Percentiles rank a stretch among this genome's conserved stretches.
Conservation (phyloP, 169 alveolate species). For the Eimeria zaria region DNA sequence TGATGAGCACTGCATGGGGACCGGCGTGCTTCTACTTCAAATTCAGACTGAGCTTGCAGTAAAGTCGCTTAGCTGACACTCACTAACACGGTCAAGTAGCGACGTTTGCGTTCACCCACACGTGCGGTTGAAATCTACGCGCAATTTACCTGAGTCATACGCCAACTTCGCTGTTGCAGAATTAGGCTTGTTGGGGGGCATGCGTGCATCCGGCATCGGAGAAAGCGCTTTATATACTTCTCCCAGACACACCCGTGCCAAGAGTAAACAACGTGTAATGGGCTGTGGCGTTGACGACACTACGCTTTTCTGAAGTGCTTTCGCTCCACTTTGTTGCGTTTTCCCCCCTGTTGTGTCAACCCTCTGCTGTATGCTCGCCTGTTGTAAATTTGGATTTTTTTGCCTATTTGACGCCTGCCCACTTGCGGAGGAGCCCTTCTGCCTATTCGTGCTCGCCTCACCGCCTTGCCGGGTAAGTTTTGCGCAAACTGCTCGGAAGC, state of each 20-base stretch:
- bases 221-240: constrained; percentile 73
- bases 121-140: background rate
- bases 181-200: constrained; percentile 77
- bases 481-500: constrained; percentile 70
- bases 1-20: background rate
- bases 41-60: background rate
- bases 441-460: background rate
- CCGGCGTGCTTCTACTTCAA: background rate
- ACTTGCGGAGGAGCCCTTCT: background rate
- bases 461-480: constrained; percentile 28
- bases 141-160: constrained; percentile 44
- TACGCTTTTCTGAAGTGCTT: background rate
- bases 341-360: constrained; percentile 16
- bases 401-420: constrained; percentile 16
- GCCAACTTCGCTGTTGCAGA: constrained; percentile 38
- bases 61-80: background rate
- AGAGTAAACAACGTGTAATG: constrained; percentile 52
- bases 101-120: background rate
- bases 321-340: background rate
- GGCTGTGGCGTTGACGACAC: constrained; percentile 15
- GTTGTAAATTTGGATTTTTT: background rate
- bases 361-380: constrained; percentile 25
- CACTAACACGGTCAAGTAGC: background rate
- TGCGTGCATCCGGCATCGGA: constrained; percentile 83
- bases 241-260: constrained; percentile 81